Conservation (phyloP, 2,329 filamentous ascomycete genomes). For the Fusarium luffae region DNA sequence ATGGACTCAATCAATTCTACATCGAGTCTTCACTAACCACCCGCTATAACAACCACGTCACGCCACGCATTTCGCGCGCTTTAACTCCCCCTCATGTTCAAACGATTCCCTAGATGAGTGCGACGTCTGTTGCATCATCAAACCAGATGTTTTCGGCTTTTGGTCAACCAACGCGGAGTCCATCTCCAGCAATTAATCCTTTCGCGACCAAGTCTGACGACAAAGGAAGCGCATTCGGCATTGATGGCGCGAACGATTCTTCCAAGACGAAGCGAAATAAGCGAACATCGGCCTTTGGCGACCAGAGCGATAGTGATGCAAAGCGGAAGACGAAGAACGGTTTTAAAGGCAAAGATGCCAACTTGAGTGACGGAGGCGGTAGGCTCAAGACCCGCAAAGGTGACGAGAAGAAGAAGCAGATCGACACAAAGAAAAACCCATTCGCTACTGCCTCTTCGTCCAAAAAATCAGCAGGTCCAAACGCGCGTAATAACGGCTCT, state of each 20-base stretch:
- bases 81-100: conserved; percentile 48
- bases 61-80: conserved; percentile 30
- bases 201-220: conserved; percentile 47
- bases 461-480: conserved; percentile 29
- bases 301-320: conserved; percentile 46
- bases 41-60: conserved; percentile 10
- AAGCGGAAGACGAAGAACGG: conserved; percentile 44
- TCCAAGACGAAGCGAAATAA: conserved; percentile 46
- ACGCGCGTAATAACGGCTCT: conserved; percentile 34
- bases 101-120: conserved; percentile 51
- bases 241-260: conserved; percentile 47
- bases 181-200: conserved; percentile 51
- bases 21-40: conserved; percentile 28
- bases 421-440: conserved; percentile 34
- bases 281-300: conserved; percentile 38
- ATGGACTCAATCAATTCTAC: conserved; percentile 35
- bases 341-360: conserved; percentile 44
- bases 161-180: conserved; percentile 50
- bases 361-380: conserved; percentile 42
- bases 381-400: conserved; percentile 39
- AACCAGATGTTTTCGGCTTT: conserved; percentile 54
- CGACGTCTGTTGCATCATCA: conserved; percentile 56
- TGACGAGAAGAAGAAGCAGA: conserved; percentile 45
- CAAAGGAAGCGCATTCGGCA: conserved; percentile 48
- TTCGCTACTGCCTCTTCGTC: conserved; percentile 13